Evolutionary conservation across 176 grass and related monocot genomes (phyloP), one percentile per base, ranked within the genome.

Genomic region (Bothriochloa decipiens): DNA sequence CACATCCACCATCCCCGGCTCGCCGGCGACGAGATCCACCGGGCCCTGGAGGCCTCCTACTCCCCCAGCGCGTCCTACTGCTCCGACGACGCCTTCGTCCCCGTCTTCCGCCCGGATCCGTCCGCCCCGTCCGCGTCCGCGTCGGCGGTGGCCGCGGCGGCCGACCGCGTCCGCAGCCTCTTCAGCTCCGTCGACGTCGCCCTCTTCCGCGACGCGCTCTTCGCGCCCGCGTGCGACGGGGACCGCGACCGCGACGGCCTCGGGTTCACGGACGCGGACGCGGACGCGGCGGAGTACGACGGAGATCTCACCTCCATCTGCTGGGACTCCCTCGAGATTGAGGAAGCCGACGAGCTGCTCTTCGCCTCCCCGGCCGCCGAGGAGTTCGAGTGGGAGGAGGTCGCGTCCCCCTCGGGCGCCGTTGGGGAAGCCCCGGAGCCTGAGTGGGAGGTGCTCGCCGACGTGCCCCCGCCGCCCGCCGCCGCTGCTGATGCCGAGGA

Each of bases 371-470:
- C 73, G 69, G 29, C 74, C 0, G 80, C 74, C 2, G 80, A 43
- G 42, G 90, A 94, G 23, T 92, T 95, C 74, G 92, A 95, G 42
- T 95, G 92, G 92, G 92, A 95, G 85, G 92, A 95, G 66, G 85
- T 95, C 35, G 87, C 77, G 8, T 76, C 67, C 15, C 68, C 89
- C 84, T 22, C 82, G 53, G 86, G 28, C 0, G 58, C 67, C 3
- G 58, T 2, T 3, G 45, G 10, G 7, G 86, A 89, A 17, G 1
- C 13, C 0, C 47, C 61, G 32, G 92, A 92, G 70, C 85, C 88
- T 25, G 92, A 89, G 57, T 95, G 92, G 92, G 89, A 94, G 90
- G 64, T 94, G 74, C 89, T 94, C 41, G 82, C 40, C 53, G 77
- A 84, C 70, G 6, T 85, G 67, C 89, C 75, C 16, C 50, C 84